Evolutionary conservation across 1,284 basidiomycete species (phyloP), one percentile per base, ranked within the genome.

Genomic region (Ustilago vetiveriae): DNA sequence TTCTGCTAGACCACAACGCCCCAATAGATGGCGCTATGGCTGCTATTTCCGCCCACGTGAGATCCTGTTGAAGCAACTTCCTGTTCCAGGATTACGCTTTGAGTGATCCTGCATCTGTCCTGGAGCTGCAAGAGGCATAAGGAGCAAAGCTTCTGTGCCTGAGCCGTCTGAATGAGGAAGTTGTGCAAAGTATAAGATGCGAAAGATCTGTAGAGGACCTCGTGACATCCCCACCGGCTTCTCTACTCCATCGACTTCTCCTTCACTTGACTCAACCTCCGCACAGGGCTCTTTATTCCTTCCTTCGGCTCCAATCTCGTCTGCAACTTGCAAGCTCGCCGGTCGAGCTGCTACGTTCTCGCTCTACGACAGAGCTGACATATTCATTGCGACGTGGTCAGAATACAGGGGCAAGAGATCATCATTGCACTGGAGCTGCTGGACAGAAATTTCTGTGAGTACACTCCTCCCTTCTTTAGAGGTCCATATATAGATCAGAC

Each of bases 361-460:
- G 13, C 21, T 23, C 35, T 7, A 8, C n/a, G 24, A 14, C 23
- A 43, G 53, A 43, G 32, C 35, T 32, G 39, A n/a, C 37, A 33
- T 51, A 40, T 44, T 30, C 13, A 9, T 6, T 22, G 43, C 44
- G 36, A 29, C 24, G 49, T 52, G 47, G 45, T 44, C 22, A 38
- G 42, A 10, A 47, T 47, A 35, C 32, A n/a, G 19, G 23, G 7
- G 23, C 26, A 35, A 32, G n/a, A n/a, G n/a, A n/a, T n/a, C 35
- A 13, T n/a, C 14, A 11, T 7, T 19, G 24, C 21, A 29, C 11
- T 5, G 16, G 0, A 44, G 23, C 46, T 50, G 47, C 47, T 32
- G 32, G 59, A 38, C 52, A 47, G 38, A 43, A n/a, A n/a, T n/a
- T 36, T 39, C 47, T 29, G 58, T 62, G 51, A 62, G 58, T 50